phyloP scores from a whole-genome alignment of 371 early-diverging fungal genomes.

The Mortierella sp. region DNA sequence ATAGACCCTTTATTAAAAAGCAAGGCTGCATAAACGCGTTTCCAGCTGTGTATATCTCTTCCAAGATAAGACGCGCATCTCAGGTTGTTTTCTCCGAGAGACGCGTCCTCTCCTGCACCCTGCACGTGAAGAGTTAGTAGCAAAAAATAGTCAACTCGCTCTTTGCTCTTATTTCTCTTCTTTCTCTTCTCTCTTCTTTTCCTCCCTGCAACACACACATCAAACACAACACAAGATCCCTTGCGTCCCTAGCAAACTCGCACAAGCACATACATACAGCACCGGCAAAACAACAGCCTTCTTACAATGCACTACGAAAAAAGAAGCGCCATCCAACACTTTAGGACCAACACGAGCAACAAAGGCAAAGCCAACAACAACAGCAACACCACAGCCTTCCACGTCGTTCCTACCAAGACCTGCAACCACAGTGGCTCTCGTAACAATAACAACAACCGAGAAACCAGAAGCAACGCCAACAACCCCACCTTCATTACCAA shows the following conservation, averaged over 20 bases:
- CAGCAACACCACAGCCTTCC: not conserved
- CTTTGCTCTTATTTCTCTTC: not conserved
- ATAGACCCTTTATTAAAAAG: too few relatives aligned
- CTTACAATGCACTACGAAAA: not conserved
- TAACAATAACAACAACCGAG: not conserved
- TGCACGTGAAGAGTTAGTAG: too few relatives aligned
- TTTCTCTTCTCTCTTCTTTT: not conserved
- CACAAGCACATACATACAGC: not conserved
- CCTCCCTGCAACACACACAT: not conserved
- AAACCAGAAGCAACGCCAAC: not conserved
- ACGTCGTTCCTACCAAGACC: not conserved
- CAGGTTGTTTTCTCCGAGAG: too few relatives aligned
- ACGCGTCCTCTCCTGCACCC: too few relatives aligned
- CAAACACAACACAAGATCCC: not conserved
- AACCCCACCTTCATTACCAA: not conserved
- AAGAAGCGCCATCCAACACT: not conserved
- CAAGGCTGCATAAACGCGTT: too few relatives aligned
- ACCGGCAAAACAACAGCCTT: too few relatives aligned
- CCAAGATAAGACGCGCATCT: too few relatives aligned
- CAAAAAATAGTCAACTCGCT: too few relatives aligned
- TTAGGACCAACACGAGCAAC: not conserved
- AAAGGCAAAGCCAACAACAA: not conserved
- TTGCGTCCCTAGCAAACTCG: not conserved
- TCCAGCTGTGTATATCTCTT: too few relatives aligned
- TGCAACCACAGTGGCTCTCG: not conserved